Evolutionary conservation across 148 eudicot species (phyloP), one percentile per base, ranked within the genome.

Genomic region (Fagopyrum homotropicum): DNA sequence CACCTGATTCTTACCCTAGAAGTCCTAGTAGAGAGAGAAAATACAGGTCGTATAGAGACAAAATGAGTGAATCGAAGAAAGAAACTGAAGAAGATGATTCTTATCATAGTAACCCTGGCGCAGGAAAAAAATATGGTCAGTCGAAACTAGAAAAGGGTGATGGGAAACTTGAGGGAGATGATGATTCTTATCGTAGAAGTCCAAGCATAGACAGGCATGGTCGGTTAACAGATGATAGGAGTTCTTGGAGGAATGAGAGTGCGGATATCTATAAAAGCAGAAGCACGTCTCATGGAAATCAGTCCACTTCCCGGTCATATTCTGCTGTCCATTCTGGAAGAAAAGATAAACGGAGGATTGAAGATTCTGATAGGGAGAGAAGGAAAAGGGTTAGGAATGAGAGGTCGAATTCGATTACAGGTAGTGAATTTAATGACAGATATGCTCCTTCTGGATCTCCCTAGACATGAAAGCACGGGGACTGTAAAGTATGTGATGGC

Each of bases 381-480:
- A 76, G 80, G 72, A 77, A 73, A 72, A 75, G 72, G 47, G 75
- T 82, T 55, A 77, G 81, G 73, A 55, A 74, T 79, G 77, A 49
- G 45, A 78, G 71, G 78, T 81, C 84, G 55, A 76, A 77, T 56
- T 81, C 83, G 35, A 77, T 64, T 59, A 72, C 70, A 63, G 77
- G 59, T 2, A 76, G 76, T 83, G 89, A 80, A 72, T 84, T 89
- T 73, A 84, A 81, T 54, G 99, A 96, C 86, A 82, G 99, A 88
- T 96, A 96, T 75, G 89, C 89, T 83, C 99, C 99, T 81, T 82
- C 89, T 61, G 80, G 80, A 76, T 83, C 92, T 73, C 77, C 73
- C 69, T 84, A 86, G 69, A 44, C 43, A 54, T 75, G 49, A 77
- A 78, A 49, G 73, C 70, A 56, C 47, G 69, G 47, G 74, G 52